Base-by-base conservation (phyloP, 306 rosid species). In the Leucaena leucocephala region DNA sequence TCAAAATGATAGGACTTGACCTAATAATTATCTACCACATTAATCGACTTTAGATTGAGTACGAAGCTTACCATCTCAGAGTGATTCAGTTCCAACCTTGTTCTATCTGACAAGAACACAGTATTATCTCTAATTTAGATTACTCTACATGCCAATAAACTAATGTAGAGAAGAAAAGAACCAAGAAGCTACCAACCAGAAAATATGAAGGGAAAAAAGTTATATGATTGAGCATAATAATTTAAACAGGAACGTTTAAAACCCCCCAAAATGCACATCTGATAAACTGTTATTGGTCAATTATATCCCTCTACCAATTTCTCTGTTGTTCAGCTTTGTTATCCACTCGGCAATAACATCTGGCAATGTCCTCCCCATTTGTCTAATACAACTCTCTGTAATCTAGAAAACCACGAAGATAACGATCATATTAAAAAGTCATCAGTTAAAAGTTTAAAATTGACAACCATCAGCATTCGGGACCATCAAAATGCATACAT, bases 351-450 rank as follows among this genome's bases (percentile, higher is more conserved):
- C 81, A 74, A 91, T 73, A 80, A 94, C 86, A 82, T 88, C 95
- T 84, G 82, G 91, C 89, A 95, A 84, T 74, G 95, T 89, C 90
- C 88, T 86, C 64, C 97, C 98, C 97, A 92, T 84, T 77, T 84
- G 91, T 84, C 84, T 75, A 77, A 95, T 88, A 74, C 97, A 91
- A 86, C 84, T 86, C 73, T 80, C 89, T 11, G 98, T 95, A 81
- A 95, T 87, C 97, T 93, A 87, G 63, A 65, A 68, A 81, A 67
- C 39, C 79, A 70, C 8, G 62, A 55, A 73, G 73, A 44, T 39
- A 48, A 43, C 40, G 68, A 55, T 65, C 50, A 72, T 8, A 38
- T 73, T 68, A 68, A 77, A 45, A 46, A 61, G n/a, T 17, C 35
- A 67, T 67, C 40, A 69, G 80, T 59, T 27, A 27, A 27, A 27